phyloP scores from a whole-genome alignment of 805 yeast genomes.

The Ogataea zsoltii region DNA sequence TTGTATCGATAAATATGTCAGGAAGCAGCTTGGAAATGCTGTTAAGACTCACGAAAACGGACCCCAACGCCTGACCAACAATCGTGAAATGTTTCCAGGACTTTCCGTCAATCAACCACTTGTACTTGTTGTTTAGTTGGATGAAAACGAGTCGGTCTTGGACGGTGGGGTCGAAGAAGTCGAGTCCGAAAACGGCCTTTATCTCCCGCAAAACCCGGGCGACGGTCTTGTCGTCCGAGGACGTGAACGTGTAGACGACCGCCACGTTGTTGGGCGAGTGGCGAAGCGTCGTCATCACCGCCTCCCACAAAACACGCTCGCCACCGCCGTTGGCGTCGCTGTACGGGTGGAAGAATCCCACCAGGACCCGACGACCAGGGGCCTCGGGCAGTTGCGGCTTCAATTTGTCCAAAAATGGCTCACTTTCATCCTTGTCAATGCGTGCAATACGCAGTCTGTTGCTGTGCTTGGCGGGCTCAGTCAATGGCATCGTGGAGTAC shows the following conservation, averaged over 20 bases:
- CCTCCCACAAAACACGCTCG: slow-evolving; percentile 94
- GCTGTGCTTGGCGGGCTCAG: not conserved
- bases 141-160: slow-evolving; percentile 34
- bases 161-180: slow-evolving; percentile 23
- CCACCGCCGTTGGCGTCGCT: slow-evolving; percentile 99
- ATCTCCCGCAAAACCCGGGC: slow-evolving; percentile 26
- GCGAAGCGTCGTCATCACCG: slow-evolving; percentile 68
- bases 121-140: slow-evolving; percentile 32
- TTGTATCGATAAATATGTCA: slow-evolving; percentile 91
- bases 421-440: slow-evolving; percentile 25
- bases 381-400: slow-evolving; percentile 34
- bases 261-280: slow-evolving; percentile 52
- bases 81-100: slow-evolving; percentile 82
- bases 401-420: slow-evolving; percentile 21
- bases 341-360: slow-evolving; percentile 93
- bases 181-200: slow-evolving; percentile 29
- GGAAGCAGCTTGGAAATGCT: slow-evolving; percentile 72
- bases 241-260: slow-evolving; percentile 56
- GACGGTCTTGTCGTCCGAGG: slow-evolving; percentile 25
- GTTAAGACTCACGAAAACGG: slow-evolving; percentile 64
- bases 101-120: slow-evolving; percentile 64
- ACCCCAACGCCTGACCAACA: slow-evolving; percentile 85
- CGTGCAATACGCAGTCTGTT: slow-evolving; percentile 28
- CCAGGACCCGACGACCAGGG: slow-evolving; percentile 45
- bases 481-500: slow-evolving; percentile 35